Evolutionary conservation across 257 asterid genomes (phyloP).

Genomic region (Solanum verrucosum): DNA sequence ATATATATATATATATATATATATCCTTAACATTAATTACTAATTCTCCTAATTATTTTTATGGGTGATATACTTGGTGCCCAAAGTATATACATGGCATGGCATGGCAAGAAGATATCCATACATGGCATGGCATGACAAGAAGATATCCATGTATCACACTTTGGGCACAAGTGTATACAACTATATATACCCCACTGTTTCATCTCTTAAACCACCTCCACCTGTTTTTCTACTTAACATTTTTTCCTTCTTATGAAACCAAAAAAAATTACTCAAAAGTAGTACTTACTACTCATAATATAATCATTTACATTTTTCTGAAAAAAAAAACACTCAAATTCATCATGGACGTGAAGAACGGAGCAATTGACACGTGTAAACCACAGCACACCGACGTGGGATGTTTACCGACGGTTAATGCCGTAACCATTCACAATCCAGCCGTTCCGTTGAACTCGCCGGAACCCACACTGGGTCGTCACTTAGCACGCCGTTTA

Average conservation of each 20-base stretch:
- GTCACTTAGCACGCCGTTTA: slow-evolving; percentile 16
- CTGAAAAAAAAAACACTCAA: not conserved
- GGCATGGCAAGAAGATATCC: no score
- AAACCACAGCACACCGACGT: not conserved
- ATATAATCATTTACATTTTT: not conserved
- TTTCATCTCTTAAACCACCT: no score
- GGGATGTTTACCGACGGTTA: not conserved
- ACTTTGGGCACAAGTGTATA: no score
- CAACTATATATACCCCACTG: no score
- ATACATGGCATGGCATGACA: no score
- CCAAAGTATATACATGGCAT: no score
- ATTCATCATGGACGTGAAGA: not conserved
- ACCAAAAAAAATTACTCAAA: not conserved
- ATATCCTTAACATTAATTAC: no score
- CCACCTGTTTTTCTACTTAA: not conserved
- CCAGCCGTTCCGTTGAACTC: not conserved
- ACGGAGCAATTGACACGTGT: not conserved
- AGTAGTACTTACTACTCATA: not conserved
- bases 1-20: no score
- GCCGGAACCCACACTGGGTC: slow-evolving; percentile 12
- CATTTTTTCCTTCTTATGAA: not conserved
- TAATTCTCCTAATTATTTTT: no score
- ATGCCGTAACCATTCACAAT: not conserved
- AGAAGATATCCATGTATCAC: no score
- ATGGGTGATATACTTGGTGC: no score